Evolutionary conservation across 176 grass and related monocot genomes (phyloP).

Genomic region (Oryza longistaminata): DNA sequence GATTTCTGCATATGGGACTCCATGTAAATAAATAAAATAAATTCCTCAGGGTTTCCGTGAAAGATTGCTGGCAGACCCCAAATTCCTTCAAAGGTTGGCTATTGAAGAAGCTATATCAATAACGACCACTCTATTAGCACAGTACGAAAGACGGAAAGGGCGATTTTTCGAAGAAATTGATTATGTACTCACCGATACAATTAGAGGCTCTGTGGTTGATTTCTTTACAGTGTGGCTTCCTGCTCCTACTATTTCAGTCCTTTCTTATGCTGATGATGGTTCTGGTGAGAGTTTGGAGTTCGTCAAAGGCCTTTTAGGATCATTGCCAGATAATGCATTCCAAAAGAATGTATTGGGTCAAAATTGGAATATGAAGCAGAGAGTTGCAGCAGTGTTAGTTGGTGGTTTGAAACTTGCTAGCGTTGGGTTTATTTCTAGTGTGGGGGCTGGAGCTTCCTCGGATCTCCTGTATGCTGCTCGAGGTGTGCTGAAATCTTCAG

Average conservation of each 20-base stretch:
- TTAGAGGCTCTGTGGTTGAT: constrained; percentile 93
- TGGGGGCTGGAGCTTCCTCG: constrained; percentile 85
- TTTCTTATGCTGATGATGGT: constrained; percentile 76
- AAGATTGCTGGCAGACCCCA: constrained; percentile 93
- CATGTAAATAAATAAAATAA: background rate
- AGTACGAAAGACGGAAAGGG: constrained; percentile 88
- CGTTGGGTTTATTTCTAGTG: constrained; percentile 85
- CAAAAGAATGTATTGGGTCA: constrained; percentile 79
- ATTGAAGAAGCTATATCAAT: constrained; percentile 97
- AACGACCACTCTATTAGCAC: constrained; percentile 86
- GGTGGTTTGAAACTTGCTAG: constrained; percentile 90
- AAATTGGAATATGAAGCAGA: constrained; percentile 78
- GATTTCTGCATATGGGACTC: constrained; percentile 1
- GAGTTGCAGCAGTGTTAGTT: constrained; percentile 74
- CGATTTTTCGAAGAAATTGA: constrained; percentile 96
- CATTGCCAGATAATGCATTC: constrained; percentile 96
- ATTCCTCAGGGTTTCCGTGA: constrained; percentile 87
- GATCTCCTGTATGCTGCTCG: constrained; percentile 71
- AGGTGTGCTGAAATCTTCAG: constrained; percentile 58
- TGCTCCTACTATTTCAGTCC: constrained; percentile 92
- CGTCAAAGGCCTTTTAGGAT: constrained; percentile 69
- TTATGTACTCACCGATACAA: constrained; percentile 93
- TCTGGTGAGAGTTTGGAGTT: constrained; percentile 71
- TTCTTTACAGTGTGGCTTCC: constrained; percentile 99
- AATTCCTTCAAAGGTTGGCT: constrained; percentile 89